These are phyloP conservation scores for Triangularia setosa DNA, from an alignment of 2,329 filamentous ascomycete genomes.

Conservation along the genomic window DNA sequence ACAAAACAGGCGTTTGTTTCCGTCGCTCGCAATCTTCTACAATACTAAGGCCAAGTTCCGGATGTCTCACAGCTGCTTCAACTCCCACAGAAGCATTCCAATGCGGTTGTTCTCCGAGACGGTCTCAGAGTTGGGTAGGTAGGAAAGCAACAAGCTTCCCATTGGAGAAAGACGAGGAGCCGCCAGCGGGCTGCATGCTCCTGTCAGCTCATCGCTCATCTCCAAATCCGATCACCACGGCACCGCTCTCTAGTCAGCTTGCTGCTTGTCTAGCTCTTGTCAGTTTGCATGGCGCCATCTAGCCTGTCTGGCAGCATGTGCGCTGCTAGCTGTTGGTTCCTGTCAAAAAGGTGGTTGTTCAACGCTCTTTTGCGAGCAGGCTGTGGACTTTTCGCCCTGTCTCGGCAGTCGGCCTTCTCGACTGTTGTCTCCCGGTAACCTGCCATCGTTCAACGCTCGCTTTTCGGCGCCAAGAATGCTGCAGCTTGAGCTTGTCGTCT, in stretches of 20 bases:
- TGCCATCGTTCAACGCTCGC: not conserved
- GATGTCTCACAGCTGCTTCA: not conserved
- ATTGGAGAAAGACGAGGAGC: not conserved
- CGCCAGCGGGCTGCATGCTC: conserved; percentile 1
- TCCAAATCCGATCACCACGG: not conserved
- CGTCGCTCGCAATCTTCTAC: not conserved
- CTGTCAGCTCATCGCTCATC: not conserved
- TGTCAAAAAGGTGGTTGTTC: not conserved
- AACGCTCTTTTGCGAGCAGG: not conserved
- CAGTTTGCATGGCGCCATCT: not conserved
- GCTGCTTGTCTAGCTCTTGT: not conserved
- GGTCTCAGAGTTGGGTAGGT: not conserved
- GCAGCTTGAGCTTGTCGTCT: not conserved
- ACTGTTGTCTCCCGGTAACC: not conserved
- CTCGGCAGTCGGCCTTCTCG: not conserved
- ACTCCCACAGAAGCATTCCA: not conserved
- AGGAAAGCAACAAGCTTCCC: not conserved
- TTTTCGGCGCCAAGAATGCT: not conserved
- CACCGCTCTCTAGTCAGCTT: not conserved
- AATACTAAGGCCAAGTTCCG: not conserved
- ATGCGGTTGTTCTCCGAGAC: not conserved
- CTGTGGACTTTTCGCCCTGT: not conserved
- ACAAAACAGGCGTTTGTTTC: not conserved
- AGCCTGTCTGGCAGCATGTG: not conserved
- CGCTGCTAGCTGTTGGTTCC: not conserved